Base-by-base conservation (phyloP, 1,139 yeast species). In the Tardiomyces depauwii region DNA sequence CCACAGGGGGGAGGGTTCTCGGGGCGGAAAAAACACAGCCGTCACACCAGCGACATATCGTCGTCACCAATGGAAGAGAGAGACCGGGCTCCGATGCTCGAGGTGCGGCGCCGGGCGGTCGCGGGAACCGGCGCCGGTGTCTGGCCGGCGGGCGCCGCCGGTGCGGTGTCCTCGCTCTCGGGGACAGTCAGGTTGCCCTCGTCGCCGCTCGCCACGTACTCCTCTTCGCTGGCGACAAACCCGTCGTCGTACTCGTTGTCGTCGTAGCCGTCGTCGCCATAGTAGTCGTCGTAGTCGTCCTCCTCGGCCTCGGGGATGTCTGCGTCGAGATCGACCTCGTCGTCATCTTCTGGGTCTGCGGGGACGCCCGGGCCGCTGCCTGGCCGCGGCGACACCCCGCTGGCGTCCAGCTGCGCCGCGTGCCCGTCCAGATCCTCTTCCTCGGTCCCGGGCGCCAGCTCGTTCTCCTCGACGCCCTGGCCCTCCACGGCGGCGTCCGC, bases 291-390 rank as follows among this genome's bases (percentile, higher is more conserved):
- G 41, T 55, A 55, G 12, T 47, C 54, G 39, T 51, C 43, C 40
- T 55, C 59, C 23, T 47, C 50, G 2, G 59, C 58, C 19, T 52
- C 58, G 13, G 50, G 53, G 25, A 55, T 47, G 10, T 48, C 56
- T 5, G 48, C 56, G 41, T 55, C 59, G 42, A 55, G 44, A 19
- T 50, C 53, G 1, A 39, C 40, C 42, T 49, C 51, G 18, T 45
- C 44, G 40, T 23, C 45, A 44, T 18, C 47, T 45, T n/a, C 42
- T 47, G 7, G 30, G 12, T 27, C 30, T 9, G 11, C 30, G 9
- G 30, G 30, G 9, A 27, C n/a, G n/a, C n/a, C n/a, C n/a, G n/a
- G 30, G 12, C 30, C 30, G 12, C 30, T 12, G 30, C 10, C 36
- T 30, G n/a, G 36, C 16, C 10, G 16, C n/a, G 16, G 16, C 36